Percentiles rank a stretch among this genome's conserved stretches.
Evolutionary conservation across 768 basidiomycete genomes (phyloP).

Genomic region (Lyophyllum atratum): DNA sequence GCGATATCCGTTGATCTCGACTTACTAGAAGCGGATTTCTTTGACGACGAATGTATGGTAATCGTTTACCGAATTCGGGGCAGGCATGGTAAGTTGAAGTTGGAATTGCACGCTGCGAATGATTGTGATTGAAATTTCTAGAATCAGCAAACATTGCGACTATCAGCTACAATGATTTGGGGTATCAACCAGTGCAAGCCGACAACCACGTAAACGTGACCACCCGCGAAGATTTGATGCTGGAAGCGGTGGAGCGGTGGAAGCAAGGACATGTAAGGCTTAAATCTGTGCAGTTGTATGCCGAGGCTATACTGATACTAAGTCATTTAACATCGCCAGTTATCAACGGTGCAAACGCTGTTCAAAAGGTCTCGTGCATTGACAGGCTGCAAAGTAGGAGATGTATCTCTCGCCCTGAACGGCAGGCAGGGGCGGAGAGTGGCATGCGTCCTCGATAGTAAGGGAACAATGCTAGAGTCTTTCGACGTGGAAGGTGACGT

Average conservation of each 20-base stretch:
- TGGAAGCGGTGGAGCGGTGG: constrained; percentile 54
- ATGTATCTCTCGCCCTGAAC: constrained; percentile 68
- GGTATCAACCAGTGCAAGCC: constrained; percentile 53
- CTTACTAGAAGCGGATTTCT: constrained; percentile 72
- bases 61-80: constrained; percentile 59
- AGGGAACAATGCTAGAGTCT: constrained; percentile 66
- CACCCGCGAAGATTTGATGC: constrained; percentile 69
- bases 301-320: constrained; percentile 32
- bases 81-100: constrained; percentile 47
- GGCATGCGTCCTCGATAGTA: constrained; percentile 69
- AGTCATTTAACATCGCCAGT: constrained; percentile 41
- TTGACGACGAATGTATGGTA: constrained; percentile 72
- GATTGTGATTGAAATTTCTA: constrained; percentile 40
- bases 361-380: constrained; percentile 61
- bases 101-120: constrained; percentile 24
- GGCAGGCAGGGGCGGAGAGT: constrained; percentile 74
- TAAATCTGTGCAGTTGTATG: constrained; percentile 19
- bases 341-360: constrained; percentile 47
- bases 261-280: constrained; percentile 64
- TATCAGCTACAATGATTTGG: constrained; percentile 60
- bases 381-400: constrained; percentile 50
- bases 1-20: constrained; percentile 43
- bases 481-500: constrained; percentile 77
- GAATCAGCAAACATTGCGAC: constrained; percentile 63
- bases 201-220: constrained; percentile 52